Conservation (phyloP, 352 stramenopile species). For the Globisporangium abappressorium region DNA sequence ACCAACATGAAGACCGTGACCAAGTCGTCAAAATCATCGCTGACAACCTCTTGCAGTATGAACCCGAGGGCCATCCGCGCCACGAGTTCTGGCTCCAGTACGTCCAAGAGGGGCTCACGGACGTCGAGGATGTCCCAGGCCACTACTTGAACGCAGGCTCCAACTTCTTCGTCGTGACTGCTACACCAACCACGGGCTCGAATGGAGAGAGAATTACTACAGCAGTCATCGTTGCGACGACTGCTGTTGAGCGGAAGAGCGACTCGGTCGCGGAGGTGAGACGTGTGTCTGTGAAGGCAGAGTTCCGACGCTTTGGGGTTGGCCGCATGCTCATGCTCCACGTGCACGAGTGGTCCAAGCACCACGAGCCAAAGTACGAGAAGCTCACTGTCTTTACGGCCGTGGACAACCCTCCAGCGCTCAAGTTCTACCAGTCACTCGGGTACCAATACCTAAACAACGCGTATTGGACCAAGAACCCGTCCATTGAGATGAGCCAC, state of each 20-base stretch:
- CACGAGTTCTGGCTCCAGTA: constrained; percentile 19
- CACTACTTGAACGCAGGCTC: constrained; percentile 11
- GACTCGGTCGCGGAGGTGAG: constrained; percentile 4
- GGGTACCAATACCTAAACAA: constrained; percentile 14
- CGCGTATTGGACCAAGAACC: not conserved
- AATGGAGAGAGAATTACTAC: not conserved
- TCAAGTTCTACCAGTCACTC: constrained; percentile 22
- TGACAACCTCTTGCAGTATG: constrained; percentile 12
- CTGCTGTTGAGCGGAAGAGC: constrained; percentile 8
- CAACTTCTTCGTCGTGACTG: constrained; percentile 14
- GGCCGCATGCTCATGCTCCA: constrained; percentile 15
- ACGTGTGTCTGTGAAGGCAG: constrained; percentile 14
- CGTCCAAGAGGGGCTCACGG: constrained; percentile 22
- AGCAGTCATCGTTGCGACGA: constrained; percentile 12
- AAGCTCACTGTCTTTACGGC: constrained; percentile 11
- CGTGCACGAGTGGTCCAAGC: constrained; percentile 18
- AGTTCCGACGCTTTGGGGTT: constrained; percentile 17
- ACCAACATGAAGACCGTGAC: constrained; percentile 10
- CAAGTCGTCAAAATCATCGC: constrained; percentile 20
- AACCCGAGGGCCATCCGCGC: constrained; percentile 1
- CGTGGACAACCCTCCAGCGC: not conserved
- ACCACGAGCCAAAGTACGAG: not conserved
- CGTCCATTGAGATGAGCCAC: not conserved
- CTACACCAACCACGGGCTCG: not conserved
- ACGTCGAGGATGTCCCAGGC: constrained; percentile 11